Evolutionary conservation across 2,329 filamentous ascomycete species (phyloP), one percentile per base, ranked within the genome.

Genomic region (Eurotiales sp.): DNA sequence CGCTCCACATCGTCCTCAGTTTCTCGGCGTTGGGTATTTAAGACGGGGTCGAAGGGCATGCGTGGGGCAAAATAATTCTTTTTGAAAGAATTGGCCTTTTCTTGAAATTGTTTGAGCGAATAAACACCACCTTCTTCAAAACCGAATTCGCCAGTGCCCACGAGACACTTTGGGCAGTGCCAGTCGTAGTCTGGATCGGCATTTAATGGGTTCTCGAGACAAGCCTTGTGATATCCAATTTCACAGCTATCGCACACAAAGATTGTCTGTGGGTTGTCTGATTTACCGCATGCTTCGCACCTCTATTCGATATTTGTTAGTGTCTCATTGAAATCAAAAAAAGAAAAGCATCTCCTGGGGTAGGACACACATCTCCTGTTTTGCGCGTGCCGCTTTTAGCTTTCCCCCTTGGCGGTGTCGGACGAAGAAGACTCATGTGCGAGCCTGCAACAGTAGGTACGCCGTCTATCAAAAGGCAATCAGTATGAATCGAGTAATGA

Each of bases 71-170:
- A 99, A 64, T 99, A 96, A 21, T 83, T 84, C 61, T 95, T 87
- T 70, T 96, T 97, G 77, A 99, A 99, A 60, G 89, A 88, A 59
- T 88, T 88, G 5, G 93, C 93, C 68, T 92, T 96, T 65, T 96
- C 89, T 67, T 99, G 93, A 66, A 99, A 99, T 62, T 95, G 88
- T 62, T 88, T 90, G 22, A 99, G 77, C 0, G 93, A 99, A 70
- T 99, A 99, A 19, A 96, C 81, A 3, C 91, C 91, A 21, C 93
- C 93, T 68, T 99, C 93, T 65, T 97, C 92, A 56, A 99, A 99
- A 0, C 93, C 93, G 62, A 96, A 99, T 58, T 97, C 90, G 34
- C 92, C 91, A 51, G 95, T 95, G 42, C 93, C 93, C 21, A 99
- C 93, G 22, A 99, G 81, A 66, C 93, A 99, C 63, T 90, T 84